Percentiles rank a stretch among this genome's conserved stretches.
Conservation (phyloP, 305 asterid species). For the Andrographis paniculata region DNA sequence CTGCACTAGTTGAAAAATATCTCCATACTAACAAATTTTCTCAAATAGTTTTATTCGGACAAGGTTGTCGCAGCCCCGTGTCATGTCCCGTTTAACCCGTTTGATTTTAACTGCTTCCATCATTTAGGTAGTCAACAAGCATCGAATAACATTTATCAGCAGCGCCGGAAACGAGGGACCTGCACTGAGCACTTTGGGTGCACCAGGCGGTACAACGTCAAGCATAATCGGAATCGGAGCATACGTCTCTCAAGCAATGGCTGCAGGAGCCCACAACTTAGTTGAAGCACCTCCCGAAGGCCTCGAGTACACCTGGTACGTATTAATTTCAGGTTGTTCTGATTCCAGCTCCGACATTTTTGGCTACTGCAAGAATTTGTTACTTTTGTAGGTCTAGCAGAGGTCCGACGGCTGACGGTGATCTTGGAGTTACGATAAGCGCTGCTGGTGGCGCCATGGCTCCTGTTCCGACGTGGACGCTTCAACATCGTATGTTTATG, state of each 20-base stretch:
- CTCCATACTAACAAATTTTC: no score
- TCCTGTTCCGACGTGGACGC: conserved; percentile 99
- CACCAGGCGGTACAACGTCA: conserved; percentile 98
- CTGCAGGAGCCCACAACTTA: conserved; percentile 90
- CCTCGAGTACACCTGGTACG: conserved; percentile 93
- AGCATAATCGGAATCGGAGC: conserved; percentile 98
- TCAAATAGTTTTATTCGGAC: no score
- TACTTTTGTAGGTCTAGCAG: conserved; percentile 86
- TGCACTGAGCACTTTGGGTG: conserved; percentile 92
- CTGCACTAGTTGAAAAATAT: no score
- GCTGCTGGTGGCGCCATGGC: conserved; percentile 99
- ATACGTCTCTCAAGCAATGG: conserved; percentile 95
- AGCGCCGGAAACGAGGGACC: conserved; percentile 98
- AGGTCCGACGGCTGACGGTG: conserved; percentile 97
- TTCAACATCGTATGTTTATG: conserved; percentile 94
- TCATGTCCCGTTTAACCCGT: conserved; percentile 1
- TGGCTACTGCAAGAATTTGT: no score
- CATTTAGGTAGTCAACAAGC: conserved; percentile 82
- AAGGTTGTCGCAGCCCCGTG: conserved; percentile 11
- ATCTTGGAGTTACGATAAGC: conserved; percentile 87
- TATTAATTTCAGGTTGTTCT: no score
- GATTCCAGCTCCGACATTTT: no score
- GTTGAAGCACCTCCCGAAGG: conserved; percentile 95
- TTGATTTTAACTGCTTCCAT: conserved; percentile 11
- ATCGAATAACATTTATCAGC: conserved; percentile 74